These are phyloP conservation scores for Monosporozyma aerobia DNA, from an alignment of 805 yeast genomes.

Conservation along the genomic window DNA sequence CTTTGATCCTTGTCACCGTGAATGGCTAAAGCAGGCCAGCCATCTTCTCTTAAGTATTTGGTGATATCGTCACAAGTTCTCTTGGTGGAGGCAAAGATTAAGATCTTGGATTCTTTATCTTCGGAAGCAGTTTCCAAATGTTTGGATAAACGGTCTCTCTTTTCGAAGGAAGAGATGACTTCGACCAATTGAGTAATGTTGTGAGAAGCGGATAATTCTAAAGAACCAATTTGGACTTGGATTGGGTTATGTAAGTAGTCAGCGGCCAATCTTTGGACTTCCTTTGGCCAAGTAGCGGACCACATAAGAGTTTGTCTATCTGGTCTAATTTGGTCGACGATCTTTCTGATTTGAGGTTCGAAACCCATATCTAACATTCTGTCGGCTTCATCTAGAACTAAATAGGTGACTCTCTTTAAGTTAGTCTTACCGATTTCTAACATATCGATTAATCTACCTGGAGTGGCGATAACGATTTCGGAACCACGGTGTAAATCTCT, in stretches of 20 bases:
- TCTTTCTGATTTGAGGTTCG: constrained; percentile 98
- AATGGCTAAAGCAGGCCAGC: constrained; percentile 97
- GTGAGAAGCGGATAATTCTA: constrained; percentile 93
- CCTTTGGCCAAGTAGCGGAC: constrained; percentile 99
- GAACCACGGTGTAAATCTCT: constrained; percentile 93
- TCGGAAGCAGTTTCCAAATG: constrained; percentile 74
- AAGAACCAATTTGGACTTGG: constrained; percentile 93
- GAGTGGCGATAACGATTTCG: constrained; percentile 95
- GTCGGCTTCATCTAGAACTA: constrained; percentile 98
- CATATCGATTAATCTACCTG: constrained; percentile 98
- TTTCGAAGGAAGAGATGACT: constrained; percentile 84
- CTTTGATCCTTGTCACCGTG: constrained; percentile 97
- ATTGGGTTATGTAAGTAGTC: constrained; percentile 89
- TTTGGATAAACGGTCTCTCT: constrained; percentile 81
- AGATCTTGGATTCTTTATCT: constrained; percentile 62
- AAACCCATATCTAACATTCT: constrained; percentile 99
- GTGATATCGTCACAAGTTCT: constrained; percentile 97
- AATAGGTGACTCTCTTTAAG: constrained; percentile 89
- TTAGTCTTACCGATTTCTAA: constrained; percentile 91
- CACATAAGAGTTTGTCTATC: constrained; percentile 99
- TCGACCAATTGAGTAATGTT: constrained; percentile 90
- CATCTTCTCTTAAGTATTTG: constrained; percentile 82
- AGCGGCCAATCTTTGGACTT: constrained; percentile 84
- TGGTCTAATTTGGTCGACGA: constrained; percentile 96
- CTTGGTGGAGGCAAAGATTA: constrained; percentile 93